A percentile compares a stretch with the other conserved stretches of the same genome.
Evolutionary conservation across 768 basidiomycete species (phyloP).

Genomic region (Tubosaeta sp.): DNA sequence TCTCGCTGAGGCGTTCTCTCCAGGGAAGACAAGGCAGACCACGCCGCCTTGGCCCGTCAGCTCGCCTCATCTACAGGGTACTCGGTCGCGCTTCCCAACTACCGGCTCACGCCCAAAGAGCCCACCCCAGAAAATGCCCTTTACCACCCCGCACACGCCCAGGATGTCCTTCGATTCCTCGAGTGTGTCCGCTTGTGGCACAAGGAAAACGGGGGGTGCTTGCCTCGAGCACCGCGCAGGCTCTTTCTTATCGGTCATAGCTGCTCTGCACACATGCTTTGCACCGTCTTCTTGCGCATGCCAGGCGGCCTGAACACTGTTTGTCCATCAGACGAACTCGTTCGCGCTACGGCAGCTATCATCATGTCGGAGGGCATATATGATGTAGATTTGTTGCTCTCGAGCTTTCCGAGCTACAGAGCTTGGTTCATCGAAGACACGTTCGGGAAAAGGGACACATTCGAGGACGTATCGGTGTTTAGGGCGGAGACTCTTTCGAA

Average conservation of each 20-base stretch:
- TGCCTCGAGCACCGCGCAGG: slow-evolving; percentile 35
- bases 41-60: slow-evolving; percentile 48
- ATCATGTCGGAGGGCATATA: slow-evolving; percentile 75
- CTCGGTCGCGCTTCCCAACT: slow-evolving; percentile 73
- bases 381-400: slow-evolving; percentile 62
- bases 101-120: slow-evolving; percentile 57
- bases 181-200: slow-evolving; percentile 50
- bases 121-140: slow-evolving; percentile 37
- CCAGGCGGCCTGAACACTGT: slow-evolving; percentile 30
- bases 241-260: slow-evolving; percentile 74
- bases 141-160: slow-evolving; percentile 66
- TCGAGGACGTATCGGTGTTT: slow-evolving; percentile 44
- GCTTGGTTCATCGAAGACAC: slow-evolving; percentile 63
- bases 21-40: slow-evolving; percentile 72
- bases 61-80: slow-evolving; percentile 47
- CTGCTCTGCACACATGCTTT: slow-evolving; percentile 78
- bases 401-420: slow-evolving; percentile 62
- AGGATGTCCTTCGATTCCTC: slow-evolving; percentile 62
- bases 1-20: slow-evolving; percentile 4
- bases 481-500: slow-evolving; percentile 36
- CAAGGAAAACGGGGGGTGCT: slow-evolving; percentile 8
- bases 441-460: slow-evolving; percentile 53
- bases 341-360: slow-evolving; percentile 48
- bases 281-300: slow-evolving; percentile 59
- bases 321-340: slow-evolving; percentile 39